Percentiles rank a stretch among this genome's conserved stretches.
Evolutionary conservation across 2,329 filamentous ascomycete genomes (phyloP).

Genomic region (Rasamsonia emersonii): DNA sequence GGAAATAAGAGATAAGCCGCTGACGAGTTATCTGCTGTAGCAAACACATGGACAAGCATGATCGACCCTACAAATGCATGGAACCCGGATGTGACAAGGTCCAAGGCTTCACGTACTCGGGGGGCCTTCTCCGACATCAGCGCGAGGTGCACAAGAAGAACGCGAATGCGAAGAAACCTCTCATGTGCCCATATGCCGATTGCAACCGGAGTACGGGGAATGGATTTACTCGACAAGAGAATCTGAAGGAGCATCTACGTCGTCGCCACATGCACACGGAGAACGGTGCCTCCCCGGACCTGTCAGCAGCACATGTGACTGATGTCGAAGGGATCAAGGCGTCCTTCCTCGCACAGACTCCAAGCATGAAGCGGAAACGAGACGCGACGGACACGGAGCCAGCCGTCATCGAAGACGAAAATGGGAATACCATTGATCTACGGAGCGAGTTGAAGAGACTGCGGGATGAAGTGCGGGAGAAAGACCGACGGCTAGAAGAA

Average conservation of each 20-base stretch:
- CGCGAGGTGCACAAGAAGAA: constrained; percentile 90
- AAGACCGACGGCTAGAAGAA: constrained; percentile 35
- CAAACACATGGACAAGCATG: constrained; percentile 98
- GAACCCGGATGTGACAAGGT: constrained; percentile 82
- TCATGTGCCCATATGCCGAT: constrained; percentile 76
- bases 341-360: constrained; percentile 18
- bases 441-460: constrained; percentile 60
- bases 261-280: constrained; percentile 63
- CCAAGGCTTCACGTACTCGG: constrained; percentile 89
- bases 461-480: constrained; percentile 55
- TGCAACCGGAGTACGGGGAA: constrained; percentile 86
- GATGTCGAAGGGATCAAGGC: constrained; percentile 23
- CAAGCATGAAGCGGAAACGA: constrained; percentile 26
- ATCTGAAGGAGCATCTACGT: constrained; percentile 84
- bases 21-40: too few relatives aligned
- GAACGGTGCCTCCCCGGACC: constrained; percentile 20
- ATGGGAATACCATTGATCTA: constrained; percentile 38
- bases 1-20: too few relatives aligned
- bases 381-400: constrained; percentile 22
- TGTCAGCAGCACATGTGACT: constrained; percentile 21
- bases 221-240: constrained; percentile 88
- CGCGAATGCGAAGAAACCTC: constrained; percentile 75
- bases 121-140: constrained; percentile 80
- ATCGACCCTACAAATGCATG: constrained; percentile 80
- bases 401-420: constrained; percentile 22